Conservation (phyloP, 106 monocot species). For the Dioscorea alata region DNA sequence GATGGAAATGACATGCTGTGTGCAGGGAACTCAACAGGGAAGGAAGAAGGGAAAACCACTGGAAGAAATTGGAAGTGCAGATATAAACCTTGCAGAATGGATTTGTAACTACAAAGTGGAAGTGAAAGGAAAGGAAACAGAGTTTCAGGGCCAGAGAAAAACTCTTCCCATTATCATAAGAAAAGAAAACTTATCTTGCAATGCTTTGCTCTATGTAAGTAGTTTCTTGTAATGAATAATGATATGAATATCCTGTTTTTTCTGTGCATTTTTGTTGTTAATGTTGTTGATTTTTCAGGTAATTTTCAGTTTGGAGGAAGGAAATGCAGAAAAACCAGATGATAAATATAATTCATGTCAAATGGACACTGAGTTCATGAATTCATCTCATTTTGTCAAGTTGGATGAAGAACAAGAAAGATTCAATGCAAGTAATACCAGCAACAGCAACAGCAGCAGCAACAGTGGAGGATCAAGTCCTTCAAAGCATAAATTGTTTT, state of each 20-base stretch:
- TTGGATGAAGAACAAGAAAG: slow-evolving; percentile 12
- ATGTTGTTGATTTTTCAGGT: slow-evolving; percentile 21
- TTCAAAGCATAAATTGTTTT: slow-evolving; percentile 20
- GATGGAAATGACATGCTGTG: not conserved
- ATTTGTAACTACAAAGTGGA: slow-evolving; percentile 10
- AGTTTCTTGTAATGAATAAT: slow-evolving; percentile 1
- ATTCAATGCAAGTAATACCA: not conserved
- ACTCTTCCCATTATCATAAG: slow-evolving; percentile 23
- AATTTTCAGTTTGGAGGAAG: slow-evolving; percentile 16
- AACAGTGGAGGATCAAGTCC: slow-evolving; percentile 24
- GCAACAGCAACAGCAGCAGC: slow-evolving; percentile 2
- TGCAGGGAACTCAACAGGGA: slow-evolving; percentile 24
- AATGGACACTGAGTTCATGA: not conserved
- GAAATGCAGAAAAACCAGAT: slow-evolving; percentile 3
- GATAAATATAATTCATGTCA: not conserved
- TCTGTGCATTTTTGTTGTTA: not conserved
- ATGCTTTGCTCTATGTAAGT: slow-evolving; percentile 40
- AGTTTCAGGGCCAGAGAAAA: slow-evolving; percentile 16
- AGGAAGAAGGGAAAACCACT: slow-evolving; percentile 18
- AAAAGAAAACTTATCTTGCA: slow-evolving; percentile 12
- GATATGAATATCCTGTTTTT: not conserved
- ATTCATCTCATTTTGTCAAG: slow-evolving; percentile 4
- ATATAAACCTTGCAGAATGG: slow-evolving; percentile 34
- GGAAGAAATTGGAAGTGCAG: slow-evolving; percentile 26
- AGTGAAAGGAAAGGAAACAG: slow-evolving; percentile 14